phyloP scores from a whole-genome alignment of 2,329 filamentous ascomycete genomes.

The Zasmidium cellare region DNA sequence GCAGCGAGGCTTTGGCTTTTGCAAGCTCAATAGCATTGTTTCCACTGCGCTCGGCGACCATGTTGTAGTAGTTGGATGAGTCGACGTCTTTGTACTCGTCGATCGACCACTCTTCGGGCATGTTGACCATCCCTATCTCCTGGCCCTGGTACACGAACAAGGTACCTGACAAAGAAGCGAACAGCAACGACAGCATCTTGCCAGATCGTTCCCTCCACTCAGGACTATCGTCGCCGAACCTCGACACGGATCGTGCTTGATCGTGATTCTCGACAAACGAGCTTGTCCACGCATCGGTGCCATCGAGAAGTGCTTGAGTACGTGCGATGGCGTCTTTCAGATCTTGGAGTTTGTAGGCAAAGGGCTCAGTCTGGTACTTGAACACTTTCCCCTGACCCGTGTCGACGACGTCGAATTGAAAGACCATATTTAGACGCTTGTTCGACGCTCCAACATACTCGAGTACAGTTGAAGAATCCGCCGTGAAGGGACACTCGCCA shows the following conservation, averaged over 20 bases:
- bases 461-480: slow-evolving; percentile 32
- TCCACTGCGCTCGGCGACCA: slow-evolving; percentile 34
- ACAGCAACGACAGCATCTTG: slow-evolving; percentile 51
- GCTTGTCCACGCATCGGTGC: slow-evolving; percentile 62
- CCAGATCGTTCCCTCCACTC: slow-evolving; percentile 50
- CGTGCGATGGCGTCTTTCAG: slow-evolving; percentile 56
- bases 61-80: slow-evolving; percentile 56
- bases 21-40: background rate
- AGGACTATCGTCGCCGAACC: slow-evolving; percentile 60
- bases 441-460: slow-evolving; percentile 52
- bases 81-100: slow-evolving; percentile 54
- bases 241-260: slow-evolving; percentile 58
- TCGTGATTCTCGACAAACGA: slow-evolving; percentile 67
- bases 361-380: slow-evolving; percentile 54
- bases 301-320: slow-evolving; percentile 61
- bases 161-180: slow-evolving; percentile 38
- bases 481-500: slow-evolving; percentile 48
- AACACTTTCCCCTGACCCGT: slow-evolving; percentile 44
- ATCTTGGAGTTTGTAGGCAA: slow-evolving; percentile 46
- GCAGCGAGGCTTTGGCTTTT: background rate
- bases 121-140: slow-evolving; percentile 61
- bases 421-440: slow-evolving; percentile 68
- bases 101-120: slow-evolving; percentile 43
- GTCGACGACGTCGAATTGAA: slow-evolving; percentile 64
- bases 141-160: slow-evolving; percentile 67